Evolutionary conservation across 1,139 yeast species (phyloP).

Genomic region (Lodderomyces theae): DNA sequence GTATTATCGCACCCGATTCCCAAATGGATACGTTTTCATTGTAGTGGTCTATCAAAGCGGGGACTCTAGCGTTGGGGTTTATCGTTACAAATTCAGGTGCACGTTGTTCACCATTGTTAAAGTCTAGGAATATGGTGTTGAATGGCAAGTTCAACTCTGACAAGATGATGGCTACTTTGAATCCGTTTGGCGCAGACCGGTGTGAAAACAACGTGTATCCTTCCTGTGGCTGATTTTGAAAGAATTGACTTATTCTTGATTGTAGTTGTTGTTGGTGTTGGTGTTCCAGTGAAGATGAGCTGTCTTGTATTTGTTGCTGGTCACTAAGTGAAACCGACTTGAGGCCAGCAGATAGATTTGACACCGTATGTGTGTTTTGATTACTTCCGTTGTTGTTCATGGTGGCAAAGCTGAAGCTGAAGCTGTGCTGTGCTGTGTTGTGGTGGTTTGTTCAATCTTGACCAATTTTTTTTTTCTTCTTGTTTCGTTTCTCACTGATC

Average conservation of each 20-base stretch:
- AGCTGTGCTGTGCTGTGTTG: too few relatives aligned
- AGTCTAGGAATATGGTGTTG: slow-evolving; percentile 83
- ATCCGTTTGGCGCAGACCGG: slow-evolving; percentile 94
- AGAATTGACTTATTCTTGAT: slow-evolving; percentile 68
- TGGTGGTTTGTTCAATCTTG: too few relatives aligned
- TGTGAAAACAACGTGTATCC: slow-evolving; percentile 89
- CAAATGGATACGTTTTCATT: slow-evolving; percentile 78
- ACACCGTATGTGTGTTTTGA: slow-evolving; percentile 25
- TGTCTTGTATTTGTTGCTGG: slow-evolving; percentile 28
- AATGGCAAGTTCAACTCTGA: slow-evolving; percentile 79
- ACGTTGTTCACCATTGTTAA: slow-evolving; percentile 85
- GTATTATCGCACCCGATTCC: slow-evolving; percentile 91
- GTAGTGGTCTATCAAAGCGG: slow-evolving; percentile 87
- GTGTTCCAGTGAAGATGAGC: neutral
- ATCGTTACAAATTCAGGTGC: slow-evolving; percentile 90
- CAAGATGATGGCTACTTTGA: slow-evolving; percentile 88
- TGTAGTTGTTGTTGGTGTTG: slow-evolving; percentile 30
- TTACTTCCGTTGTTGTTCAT: slow-evolving; percentile 3
- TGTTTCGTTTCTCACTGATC: too few relatives aligned
- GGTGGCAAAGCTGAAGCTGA: too few relatives aligned
- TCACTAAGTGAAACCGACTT: slow-evolving; percentile 42
- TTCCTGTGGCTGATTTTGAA: slow-evolving; percentile 73
- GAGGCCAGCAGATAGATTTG: slow-evolving; percentile 51
- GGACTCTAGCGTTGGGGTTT: slow-evolving; percentile 93
- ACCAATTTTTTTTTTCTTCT: too few relatives aligned